Base-by-base conservation (phyloP, 108 stramenopile genomes). In the Fragilaria radians region DNA sequence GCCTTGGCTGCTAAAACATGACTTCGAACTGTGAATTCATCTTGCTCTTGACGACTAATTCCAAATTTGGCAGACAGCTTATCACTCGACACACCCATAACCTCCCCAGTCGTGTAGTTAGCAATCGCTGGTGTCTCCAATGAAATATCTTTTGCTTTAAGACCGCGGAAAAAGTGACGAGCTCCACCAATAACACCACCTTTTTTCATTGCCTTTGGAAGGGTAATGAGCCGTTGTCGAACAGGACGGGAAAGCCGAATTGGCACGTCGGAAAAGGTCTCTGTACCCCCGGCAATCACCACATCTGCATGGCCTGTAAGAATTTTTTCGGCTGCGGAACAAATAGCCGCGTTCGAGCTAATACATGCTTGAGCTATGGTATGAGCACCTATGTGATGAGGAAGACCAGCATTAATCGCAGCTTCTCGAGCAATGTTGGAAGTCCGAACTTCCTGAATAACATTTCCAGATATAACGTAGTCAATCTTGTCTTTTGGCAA, bases 21-120 rank as follows among this genome's bases (percentile, higher is more conserved):
- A 45, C 82, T 85, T 26, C 93, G 78, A 1, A 95, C 84, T 21
- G 97, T 93, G 54, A 95, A 98, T 62, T 91, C 84, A 61, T 99
- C 98, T 74, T 97, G 97, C 4, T 98, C 98, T 32, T 76, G 33
- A 55, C 98, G 78, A 34, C 82, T 82, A 1, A 99, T 85, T 54
- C 96, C 96, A 65, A 97, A 96, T 68, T 93, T 93, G 50, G 95
- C 94, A 18, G 88, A 81, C 17, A 99, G 78, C 24, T 93, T 87
- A 79, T 99, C 97, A 54, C 78, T 83, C 48, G 74, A 78, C 63
- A 97, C 92, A 2, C 97, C 99, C 99, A 99, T 99, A n/a, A 98
- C 95, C 66, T 99, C 99, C 14, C 97, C 99, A 1, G 97, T 98
- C 4, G 96, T 96, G 65, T 94, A 99, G 72, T 99, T 98, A 22